Base-by-base conservation (phyloP, 345 rosid genomes). In the Leavenworthia alabamica region DNA sequence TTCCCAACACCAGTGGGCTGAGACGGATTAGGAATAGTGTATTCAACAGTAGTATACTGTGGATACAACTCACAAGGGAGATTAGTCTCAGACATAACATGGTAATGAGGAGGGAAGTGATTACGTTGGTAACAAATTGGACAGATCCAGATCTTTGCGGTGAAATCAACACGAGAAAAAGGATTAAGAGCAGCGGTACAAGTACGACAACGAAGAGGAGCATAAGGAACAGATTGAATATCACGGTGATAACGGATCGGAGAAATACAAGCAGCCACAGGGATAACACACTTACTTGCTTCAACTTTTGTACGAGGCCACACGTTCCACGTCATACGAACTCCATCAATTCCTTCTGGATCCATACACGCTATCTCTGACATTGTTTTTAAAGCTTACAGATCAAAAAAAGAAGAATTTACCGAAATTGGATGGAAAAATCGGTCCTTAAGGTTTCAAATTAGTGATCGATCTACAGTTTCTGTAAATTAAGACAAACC, bases 281-380 rank as follows among this genome's bases (percentile, higher is more conserved):
- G 99, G 83, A 94, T 77, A 36, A 94, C 99, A 78, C 96, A 94
- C 80, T 94, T 94, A 75, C 95, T 86, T 5, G 99, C 92, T 71
- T 94, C 97, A 5, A 94, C 96, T 51, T 94, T 94, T 14, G 84
- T 84, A 0, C 96, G 90, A 0, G 99, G 99, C 99, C 99, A 94
- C 4, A 76, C 82, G 78, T 94, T 94, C 99, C 99, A 94, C 26
- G 90, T 69, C 99, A 94, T 94, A 3, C 99, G 86, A 15, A 94
- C 89, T 29, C 87, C 90, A 66, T 94, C 95, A 54, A 94, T 78
- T 28, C 99, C 96, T 54, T 94, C 99, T 4, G 87, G 90, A 83
- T 90, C 99, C 50, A 76, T 60, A 78, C 14, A 76, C 47, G 93
- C 89, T 86, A 93, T 83, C 78, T 85, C 99, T 57, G 99, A 82